These are phyloP conservation scores for Gnomoniopsis smithogilvyi DNA, from an alignment of 2,329 filamentous ascomycete genomes.

Conservation along the genomic window DNA sequence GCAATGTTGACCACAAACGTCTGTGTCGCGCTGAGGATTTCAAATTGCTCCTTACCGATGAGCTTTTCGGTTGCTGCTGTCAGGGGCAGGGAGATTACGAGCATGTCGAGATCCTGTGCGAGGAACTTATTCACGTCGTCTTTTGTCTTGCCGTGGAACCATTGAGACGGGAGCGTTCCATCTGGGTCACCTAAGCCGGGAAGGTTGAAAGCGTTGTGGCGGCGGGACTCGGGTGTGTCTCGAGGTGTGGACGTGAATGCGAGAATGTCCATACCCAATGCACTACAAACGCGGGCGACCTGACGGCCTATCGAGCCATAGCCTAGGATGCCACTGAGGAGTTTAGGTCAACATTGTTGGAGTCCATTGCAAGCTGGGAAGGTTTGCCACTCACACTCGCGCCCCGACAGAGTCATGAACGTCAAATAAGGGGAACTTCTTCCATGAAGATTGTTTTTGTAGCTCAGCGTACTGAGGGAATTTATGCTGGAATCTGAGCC, in stretches of 20 bases:
- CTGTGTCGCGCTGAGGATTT: constrained; percentile 34
- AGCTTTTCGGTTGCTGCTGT: constrained; percentile 33
- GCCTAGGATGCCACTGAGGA: constrained; percentile 32
- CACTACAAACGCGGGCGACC: constrained; percentile 44
- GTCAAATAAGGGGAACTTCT: not conserved
- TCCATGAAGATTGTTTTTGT: constrained; percentile 29
- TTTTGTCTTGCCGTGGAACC: constrained; percentile 35
- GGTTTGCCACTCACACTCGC: constrained; percentile 7
- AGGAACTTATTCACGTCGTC: constrained; percentile 38
- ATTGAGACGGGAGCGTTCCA: constrained; percentile 35
- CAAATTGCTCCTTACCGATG: constrained; percentile 42
- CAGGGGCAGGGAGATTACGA: constrained; percentile 39
- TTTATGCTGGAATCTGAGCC: constrained; percentile 31
- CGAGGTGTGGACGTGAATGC: constrained; percentile 63
- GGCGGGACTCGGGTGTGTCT: constrained; percentile 53
- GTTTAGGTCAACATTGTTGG: not conserved
- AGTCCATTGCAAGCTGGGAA: not conserved
- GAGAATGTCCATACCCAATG: constrained; percentile 63
- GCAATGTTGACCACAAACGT: constrained; percentile 65
- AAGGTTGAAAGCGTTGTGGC: constrained; percentile 58
- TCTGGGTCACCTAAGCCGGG: constrained; percentile 54
- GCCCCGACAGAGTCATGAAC: constrained; percentile 9
- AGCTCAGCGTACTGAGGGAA: constrained; percentile 28
- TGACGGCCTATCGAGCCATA: constrained; percentile 43
- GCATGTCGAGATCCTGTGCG: constrained; percentile 37